Evolutionary conservation across 179 eudicot genomes (phyloP).

Genomic region (Actinidia polygama): DNA sequence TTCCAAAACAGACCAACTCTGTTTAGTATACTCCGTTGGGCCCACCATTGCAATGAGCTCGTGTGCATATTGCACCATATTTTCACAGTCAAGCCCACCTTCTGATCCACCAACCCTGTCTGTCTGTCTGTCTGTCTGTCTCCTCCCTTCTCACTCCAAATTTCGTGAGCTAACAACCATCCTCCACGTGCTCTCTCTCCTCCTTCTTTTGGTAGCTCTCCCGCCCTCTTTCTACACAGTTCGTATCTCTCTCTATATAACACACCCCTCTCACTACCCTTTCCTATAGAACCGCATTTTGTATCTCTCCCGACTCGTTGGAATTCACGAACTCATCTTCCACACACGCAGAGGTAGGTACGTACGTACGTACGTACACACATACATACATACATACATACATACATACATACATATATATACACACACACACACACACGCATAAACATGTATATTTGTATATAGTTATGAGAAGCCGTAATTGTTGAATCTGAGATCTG

Average conservation of each 20-base stretch:
- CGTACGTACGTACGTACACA: background rate
- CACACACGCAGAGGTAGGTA: background rate
- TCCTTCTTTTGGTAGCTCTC: background rate
- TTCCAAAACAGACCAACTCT: no score
- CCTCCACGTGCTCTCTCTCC: background rate
- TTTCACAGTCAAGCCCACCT: background rate
- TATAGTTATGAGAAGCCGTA: background rate
- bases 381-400: no score
- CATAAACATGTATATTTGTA: no score
- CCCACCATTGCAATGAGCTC: background rate
- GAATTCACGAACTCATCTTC: constrained; percentile 15
- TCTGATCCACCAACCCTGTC: no score
- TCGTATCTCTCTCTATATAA: background rate
- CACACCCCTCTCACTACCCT: background rate
- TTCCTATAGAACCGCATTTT: background rate
- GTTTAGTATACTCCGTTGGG: no score
- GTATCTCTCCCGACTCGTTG: background rate
- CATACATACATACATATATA: background rate
- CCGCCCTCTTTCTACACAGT: background rate
- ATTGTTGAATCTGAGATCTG: constrained; percentile 6
- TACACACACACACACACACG: background rate
- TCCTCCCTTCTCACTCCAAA: background rate
- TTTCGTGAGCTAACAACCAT: background rate
- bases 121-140: background rate
- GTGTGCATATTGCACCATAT: background rate